These are phyloP conservation scores for Neurospora crassa DNA, from an alignment of 2,329 filamentous ascomycete species.

Conservation along the genomic window DNA sequence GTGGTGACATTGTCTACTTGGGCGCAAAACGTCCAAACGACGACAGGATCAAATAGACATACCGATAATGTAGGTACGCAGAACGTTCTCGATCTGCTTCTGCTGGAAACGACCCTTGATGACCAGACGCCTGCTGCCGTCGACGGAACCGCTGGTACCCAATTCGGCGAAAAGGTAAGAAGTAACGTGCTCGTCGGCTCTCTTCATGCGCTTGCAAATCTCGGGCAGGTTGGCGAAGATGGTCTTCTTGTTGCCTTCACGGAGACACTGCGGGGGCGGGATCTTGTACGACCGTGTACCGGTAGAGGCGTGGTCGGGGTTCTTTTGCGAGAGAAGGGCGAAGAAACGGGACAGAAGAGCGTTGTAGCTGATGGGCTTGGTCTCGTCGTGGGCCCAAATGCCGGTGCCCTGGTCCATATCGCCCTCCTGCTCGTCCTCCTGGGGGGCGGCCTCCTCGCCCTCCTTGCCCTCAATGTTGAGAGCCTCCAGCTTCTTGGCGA, in stretches of 20 bases:
- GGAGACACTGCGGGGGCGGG: conserved; percentile 92
- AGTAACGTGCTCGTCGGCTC: conserved; percentile 94
- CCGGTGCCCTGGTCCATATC: conserved; percentile 83
- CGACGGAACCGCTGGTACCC: conserved; percentile 92
- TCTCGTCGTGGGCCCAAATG: conserved; percentile 78
- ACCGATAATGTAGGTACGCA: conserved; percentile 84
- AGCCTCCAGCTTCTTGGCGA: conserved; percentile 23
- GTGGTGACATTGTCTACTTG: not conserved
- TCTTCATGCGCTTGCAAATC: conserved; percentile 99
- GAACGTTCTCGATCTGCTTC: conserved; percentile 96
- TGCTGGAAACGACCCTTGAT: conserved; percentile 99
- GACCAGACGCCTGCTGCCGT: conserved; percentile 83
- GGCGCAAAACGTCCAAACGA: not conserved
- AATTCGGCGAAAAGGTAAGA: conserved; percentile 96
- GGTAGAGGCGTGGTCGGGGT: conserved; percentile 86
- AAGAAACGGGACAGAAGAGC: conserved; percentile 89
- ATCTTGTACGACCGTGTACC: conserved; percentile 98
- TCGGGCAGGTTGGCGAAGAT: conserved; percentile 99
- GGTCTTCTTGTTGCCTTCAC: conserved; percentile 99
- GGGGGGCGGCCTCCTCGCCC: conserved; percentile 39
- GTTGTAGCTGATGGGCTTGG: conserved; percentile 70
- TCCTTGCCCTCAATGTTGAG: conserved; percentile 43
- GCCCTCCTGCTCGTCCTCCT: conserved; percentile 51
- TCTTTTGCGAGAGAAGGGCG: conserved; percentile 85
- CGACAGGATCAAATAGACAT: conserved; percentile 27